Percentiles rank a stretch among this genome's conserved stretches.
These are phyloP conservation scores for Penicillium riverlandense DNA, from an alignment of 495 filamentous ascomycete species.

Conservation along the genomic window DNA sequence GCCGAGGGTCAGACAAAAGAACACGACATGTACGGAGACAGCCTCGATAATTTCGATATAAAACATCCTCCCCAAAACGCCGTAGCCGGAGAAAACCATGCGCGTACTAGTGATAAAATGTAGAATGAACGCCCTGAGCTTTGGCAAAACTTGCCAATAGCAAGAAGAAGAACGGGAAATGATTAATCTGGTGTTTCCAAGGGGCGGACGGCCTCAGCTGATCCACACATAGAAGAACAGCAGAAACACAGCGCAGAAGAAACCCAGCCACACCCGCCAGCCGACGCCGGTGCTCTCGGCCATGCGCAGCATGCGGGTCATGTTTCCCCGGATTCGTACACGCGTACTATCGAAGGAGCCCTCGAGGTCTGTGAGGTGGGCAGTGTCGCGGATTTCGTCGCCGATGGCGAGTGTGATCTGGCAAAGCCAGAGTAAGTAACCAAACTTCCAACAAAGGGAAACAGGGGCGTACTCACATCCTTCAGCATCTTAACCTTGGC, in stretches of 20 bases:
- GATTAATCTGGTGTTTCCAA: too few species aligned
- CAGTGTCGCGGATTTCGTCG: slow-evolving; percentile 83
- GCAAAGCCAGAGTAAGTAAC: slow-evolving; percentile 1
- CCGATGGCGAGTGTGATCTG: slow-evolving; percentile 91
- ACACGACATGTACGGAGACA: too few species aligned
- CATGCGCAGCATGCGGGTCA: slow-evolving; percentile 97
- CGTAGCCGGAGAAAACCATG: slow-evolving; percentile 4
- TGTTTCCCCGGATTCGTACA: slow-evolving; percentile 73
- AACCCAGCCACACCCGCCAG: slow-evolving; percentile 87
- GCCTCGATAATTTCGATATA: neutral
- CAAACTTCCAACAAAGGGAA: neutral
- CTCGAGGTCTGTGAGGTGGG: slow-evolving; percentile 73
- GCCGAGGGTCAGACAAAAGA: too few species aligned
- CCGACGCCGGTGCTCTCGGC: slow-evolving; percentile 86
- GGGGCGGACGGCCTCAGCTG: slow-evolving; percentile 24
- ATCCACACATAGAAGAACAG: slow-evolving; percentile 92
- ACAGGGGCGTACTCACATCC: slow-evolving; percentile 53
- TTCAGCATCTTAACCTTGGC: slow-evolving; percentile 91
- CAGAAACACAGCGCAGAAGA: slow-evolving; percentile 72
- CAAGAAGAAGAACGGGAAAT: neutral
- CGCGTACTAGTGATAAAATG: neutral
- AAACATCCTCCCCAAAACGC: neutral
- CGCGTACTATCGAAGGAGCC: slow-evolving; percentile 83
- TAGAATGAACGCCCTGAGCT: neutral
- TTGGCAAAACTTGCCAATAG: neutral